Base-by-base conservation (phyloP, 306 rosid genomes). In the Sicyos baderoa region DNA sequence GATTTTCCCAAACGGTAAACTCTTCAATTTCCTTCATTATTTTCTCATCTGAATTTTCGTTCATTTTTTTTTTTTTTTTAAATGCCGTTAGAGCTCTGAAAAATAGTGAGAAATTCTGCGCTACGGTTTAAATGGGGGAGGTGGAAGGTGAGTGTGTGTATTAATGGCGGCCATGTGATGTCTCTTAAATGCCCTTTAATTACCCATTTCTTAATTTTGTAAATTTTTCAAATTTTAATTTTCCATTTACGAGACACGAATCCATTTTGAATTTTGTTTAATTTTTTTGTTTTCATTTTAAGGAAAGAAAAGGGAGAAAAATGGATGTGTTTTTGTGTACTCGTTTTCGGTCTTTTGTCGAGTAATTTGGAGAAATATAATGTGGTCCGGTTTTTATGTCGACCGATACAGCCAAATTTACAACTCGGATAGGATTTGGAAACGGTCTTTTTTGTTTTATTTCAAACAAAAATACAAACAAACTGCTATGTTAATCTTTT, bases 1-100 rank as follows among this genome's bases (percentile, higher is more conserved):
- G 77, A 65, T 84, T 83, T 68, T 82, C 74, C 91, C 88, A 79
- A 50, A 65, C 79, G 74, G 58, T 53, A 54, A 70, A 29, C 1
- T 9, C 13, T 1, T 70, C 63, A 42, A 27, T 77, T 75, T 59
- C 66, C 48, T 59, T 64, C n/a, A 14, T 45, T 1, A 32, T 70
- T 17, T 54, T 48, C 4, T 35, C 70, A 21, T 32, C 7, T 22
- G 55, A 29, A 67, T n/a, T n/a, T 32, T 25, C 21, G 21, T 29
- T 27, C 54, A 25, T 66, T 18, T 5, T 48, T 25, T 29, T 29
- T 29, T 29, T n/a, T n/a, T n/a, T n/a, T n/a, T n/a, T n/a, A n/a
- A 6, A 2, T 32, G 66, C 23, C 48, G 37, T 60, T 18, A 3
- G 56, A 4, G 56, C 12, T n/a, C 23, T 51, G 55, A 51, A n/a